A percentile compares a stretch with the other conserved stretches of the same genome.
These are phyloP conservation scores for Botryosphaeria agaves DNA, from an alignment of 2,329 filamentous ascomycete genomes.

Conservation along the genomic window DNA sequence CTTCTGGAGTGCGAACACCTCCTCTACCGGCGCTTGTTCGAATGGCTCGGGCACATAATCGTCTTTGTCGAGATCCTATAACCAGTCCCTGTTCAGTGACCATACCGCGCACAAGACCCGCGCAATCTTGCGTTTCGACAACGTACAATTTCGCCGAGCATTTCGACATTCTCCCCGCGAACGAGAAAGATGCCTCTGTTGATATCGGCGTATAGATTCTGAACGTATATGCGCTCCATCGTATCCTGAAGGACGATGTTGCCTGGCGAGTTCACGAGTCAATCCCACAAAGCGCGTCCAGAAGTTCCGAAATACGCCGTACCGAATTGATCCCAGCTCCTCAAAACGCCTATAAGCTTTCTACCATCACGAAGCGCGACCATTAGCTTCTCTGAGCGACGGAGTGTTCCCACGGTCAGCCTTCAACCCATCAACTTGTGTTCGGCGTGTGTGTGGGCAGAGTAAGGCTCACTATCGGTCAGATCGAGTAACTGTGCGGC, in stretches of 20 bases:
- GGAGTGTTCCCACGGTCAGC: constrained; percentile 9
- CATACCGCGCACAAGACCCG: too few relatives aligned
- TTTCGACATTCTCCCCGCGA: constrained; percentile 87
- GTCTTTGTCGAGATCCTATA: constrained; percentile 79
- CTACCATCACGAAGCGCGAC: constrained; percentile 81
- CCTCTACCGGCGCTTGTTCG: constrained; percentile 44
- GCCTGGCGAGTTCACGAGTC: too few relatives aligned
- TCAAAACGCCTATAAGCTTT: constrained; percentile 80
- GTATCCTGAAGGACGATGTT: constrained; percentile 93
- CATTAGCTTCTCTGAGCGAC: constrained; percentile 69
- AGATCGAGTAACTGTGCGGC: constrained; percentile 89
- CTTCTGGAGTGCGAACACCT: constrained; percentile 58
- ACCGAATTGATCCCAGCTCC: constrained; percentile 98
- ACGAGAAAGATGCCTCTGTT: constrained; percentile 79
- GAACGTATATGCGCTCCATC: constrained; percentile 67
- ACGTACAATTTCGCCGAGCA: constrained; percentile 72
- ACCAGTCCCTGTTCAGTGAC: too few relatives aligned
- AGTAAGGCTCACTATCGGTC: constrained; percentile 66
- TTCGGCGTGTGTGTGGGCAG: not conserved
- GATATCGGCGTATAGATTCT: constrained; percentile 66
- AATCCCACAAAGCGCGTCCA: not conserved
- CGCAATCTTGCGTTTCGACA: too few relatives aligned
- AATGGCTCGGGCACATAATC: constrained; percentile 65
- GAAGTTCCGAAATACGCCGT: constrained; percentile 11
- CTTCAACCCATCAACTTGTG: constrained; percentile 1